phyloP scores from a whole-genome alignment of 371 early-diverging fungal species.

The Mucor mucedo region DNA sequence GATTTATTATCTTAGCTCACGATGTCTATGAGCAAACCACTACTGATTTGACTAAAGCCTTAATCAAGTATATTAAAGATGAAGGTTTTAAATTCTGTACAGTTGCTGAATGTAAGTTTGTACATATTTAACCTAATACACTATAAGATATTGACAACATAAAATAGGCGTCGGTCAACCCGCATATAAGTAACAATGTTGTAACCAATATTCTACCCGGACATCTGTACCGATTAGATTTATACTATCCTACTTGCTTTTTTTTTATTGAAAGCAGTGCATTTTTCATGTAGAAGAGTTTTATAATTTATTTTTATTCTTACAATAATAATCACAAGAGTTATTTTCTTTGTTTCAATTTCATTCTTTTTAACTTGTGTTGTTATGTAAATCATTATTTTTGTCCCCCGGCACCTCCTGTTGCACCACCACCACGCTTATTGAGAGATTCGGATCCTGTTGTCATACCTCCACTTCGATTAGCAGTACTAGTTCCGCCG shows the following conservation, averaged over 20 bases:
- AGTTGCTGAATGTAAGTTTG: constrained; percentile 51
- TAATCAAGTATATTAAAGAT: constrained; percentile 35
- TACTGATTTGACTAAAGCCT: constrained; percentile 28
- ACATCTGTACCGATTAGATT: no score
- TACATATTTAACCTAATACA: not conserved
- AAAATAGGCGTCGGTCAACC: not conserved
- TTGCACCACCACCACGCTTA: not conserved
- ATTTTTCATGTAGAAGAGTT: not conserved
- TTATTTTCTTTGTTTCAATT: no score
- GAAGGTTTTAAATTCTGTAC: constrained; percentile 54
- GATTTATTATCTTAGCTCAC: constrained; percentile 31
- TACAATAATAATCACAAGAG: no score
- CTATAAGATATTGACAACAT: not conserved
- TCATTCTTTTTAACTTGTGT: not conserved
- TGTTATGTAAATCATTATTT: not conserved
- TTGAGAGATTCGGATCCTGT: constrained; percentile 1
- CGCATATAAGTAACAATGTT: not conserved
- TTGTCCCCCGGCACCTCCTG: not conserved
- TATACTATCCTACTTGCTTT: not conserved
- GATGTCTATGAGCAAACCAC: constrained; percentile 54
- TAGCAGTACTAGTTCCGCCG: not conserved
- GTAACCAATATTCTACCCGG: no score
- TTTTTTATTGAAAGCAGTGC: not conserved
- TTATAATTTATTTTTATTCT: no score
- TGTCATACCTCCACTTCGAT: constrained; percentile 5